phyloP scores from a whole-genome alignment of 2,329 filamentous ascomycete species.

The Ambrosiella xylebori region DNA sequence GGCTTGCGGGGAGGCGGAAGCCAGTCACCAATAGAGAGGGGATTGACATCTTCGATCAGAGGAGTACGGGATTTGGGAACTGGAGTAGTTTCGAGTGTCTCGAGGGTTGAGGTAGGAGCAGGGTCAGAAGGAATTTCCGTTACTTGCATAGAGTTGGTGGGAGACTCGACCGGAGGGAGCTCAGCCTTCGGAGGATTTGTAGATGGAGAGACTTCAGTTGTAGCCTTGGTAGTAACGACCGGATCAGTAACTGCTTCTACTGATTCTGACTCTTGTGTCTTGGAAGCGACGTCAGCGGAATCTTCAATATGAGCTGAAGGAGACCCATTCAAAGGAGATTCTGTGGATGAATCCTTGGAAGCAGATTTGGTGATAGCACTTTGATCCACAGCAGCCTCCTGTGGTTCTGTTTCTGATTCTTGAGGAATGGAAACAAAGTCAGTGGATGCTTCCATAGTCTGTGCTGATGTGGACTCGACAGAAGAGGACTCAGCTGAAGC shows the following conservation, averaged over 20 bases:
- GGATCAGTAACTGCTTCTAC: not conserved
- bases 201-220: not conserved
- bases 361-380: too few species aligned
- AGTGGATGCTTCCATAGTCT: too few species aligned
- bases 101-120: not conserved
- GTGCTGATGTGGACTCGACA: too few species aligned
- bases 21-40: conserved; percentile 33
- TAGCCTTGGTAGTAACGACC: not conserved
- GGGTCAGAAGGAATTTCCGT: not conserved
- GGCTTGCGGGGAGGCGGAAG: conserved; percentile 62
- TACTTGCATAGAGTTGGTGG: not conserved
- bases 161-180: not conserved
- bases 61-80: not conserved
- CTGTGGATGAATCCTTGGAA: too few species aligned
- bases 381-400: too few species aligned
- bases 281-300: too few species aligned
- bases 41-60: conserved; percentile 15
- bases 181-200: not conserved
- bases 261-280: not conserved
- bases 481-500: too few species aligned
- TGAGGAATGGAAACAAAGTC: too few species aligned
- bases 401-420: too few species aligned
- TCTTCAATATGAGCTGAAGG: too few species aligned
- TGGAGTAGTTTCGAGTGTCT: not conserved
- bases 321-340: too few species aligned